These are phyloP conservation scores for Lupinus albus DNA, from an alignment of 306 rosid species.

Conservation along the genomic window DNA sequence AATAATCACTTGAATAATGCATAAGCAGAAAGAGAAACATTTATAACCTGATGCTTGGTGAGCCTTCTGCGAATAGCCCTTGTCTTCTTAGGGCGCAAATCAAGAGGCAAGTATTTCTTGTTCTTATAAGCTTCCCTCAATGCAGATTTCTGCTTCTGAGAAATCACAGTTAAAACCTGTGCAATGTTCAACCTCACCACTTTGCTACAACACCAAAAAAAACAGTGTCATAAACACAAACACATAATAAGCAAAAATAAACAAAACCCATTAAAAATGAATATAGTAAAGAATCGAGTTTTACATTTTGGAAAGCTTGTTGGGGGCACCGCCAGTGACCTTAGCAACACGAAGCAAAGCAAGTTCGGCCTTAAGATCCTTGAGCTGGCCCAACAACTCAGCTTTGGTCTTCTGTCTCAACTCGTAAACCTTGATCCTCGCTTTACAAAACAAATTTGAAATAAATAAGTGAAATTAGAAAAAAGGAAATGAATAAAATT, in stretches of 20 bases:
- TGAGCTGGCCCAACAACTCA: conserved; percentile 76
- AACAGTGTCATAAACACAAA: neutral
- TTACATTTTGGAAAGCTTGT: conserved; percentile 98
- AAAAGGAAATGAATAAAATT: neutral
- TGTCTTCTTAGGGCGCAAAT: conserved; percentile 97
- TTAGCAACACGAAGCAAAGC: conserved; percentile 93
- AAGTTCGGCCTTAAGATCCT: conserved; percentile 96
- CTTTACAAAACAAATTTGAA: conserved; percentile 40
- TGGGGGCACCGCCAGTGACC: conserved; percentile 98
- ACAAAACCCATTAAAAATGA: too few species aligned
- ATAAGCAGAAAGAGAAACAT: neutral
- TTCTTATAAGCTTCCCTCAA: conserved; percentile 89
- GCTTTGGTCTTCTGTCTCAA: conserved; percentile 78
- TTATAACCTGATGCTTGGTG: conserved; percentile 87
- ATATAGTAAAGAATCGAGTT: neutral
- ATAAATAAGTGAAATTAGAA: neutral
- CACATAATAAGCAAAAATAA: neutral
- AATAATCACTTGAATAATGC: neutral
- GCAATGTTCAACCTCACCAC: conserved; percentile 90
- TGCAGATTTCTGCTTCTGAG: conserved; percentile 91
- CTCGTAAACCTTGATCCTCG: conserved; percentile 97
- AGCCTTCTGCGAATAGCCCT: conserved; percentile 93
- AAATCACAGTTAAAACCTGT: conserved; percentile 92
- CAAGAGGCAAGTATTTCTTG: conserved; percentile 91
- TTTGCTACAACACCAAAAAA: conserved; percentile 55